phyloP scores from a whole-genome alignment of 495 filamentous ascomycete species.

The Xylaria palmicola region DNA sequence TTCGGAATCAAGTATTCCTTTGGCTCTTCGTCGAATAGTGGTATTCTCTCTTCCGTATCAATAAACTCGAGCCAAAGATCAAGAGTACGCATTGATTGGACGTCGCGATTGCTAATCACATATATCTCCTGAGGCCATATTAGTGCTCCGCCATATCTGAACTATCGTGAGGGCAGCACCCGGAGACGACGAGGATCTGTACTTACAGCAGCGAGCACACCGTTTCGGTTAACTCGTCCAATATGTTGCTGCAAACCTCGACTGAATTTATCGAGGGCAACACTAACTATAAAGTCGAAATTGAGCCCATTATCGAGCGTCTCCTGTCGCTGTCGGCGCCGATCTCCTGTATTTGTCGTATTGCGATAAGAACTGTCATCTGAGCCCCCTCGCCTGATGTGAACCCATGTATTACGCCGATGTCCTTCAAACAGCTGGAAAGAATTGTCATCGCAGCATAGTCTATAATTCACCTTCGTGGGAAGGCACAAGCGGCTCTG shows the following conservation, averaged over 20 bases:
- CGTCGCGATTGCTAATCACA: constrained; percentile 53
- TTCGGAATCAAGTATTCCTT: constrained; percentile 41
- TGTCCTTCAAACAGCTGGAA: constrained; percentile 47
- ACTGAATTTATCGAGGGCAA: constrained; percentile 50
- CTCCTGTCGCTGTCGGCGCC: constrained; percentile 33
- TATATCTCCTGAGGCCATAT: constrained; percentile 43
- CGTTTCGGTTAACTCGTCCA: constrained; percentile 42
- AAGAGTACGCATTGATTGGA: constrained; percentile 42
- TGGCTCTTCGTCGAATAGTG: constrained; percentile 42
- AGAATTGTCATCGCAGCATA: constrained; percentile 42
- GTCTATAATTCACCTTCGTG: constrained; percentile 45
- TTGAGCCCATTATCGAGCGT: constrained; percentile 42
- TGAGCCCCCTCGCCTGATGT: constrained; percentile 32
- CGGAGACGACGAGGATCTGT: too few species aligned
- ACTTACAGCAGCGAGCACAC: constrained; percentile 42
- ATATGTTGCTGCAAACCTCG: constrained; percentile 39
- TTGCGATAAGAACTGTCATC: constrained; percentile 41
- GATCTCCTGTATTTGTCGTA: constrained; percentile 30
- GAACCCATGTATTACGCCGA: constrained; percentile 46
- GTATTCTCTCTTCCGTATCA: constrained; percentile 44
- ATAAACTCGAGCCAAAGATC: constrained; percentile 51
- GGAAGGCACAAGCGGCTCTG: constrained; percentile 37
- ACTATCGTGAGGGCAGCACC: too few species aligned
- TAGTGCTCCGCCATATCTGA: not conserved
- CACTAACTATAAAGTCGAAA: constrained; percentile 42